Conservation (phyloP, 805 yeast species). For the Sugiyamaella mastotermitis region DNA sequence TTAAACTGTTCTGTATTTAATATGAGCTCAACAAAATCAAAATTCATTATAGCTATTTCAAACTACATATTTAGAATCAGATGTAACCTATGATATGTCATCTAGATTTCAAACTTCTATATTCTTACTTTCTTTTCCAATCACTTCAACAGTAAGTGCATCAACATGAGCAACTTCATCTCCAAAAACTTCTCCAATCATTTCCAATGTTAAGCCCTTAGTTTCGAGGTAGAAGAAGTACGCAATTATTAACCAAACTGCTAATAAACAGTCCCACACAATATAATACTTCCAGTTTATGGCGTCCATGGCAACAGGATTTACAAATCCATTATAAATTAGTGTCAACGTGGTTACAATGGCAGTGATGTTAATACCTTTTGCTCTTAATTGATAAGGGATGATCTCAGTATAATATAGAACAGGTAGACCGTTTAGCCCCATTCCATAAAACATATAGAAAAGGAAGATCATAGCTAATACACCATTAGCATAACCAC, state of each 20-base stretch:
- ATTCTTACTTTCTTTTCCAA: too few relatives aligned
- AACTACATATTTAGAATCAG: too few relatives aligned
- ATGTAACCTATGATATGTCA: too few relatives aligned
- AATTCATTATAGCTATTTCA: too few relatives aligned
- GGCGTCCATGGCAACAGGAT: conserved; percentile 37
- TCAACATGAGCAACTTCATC: too few relatives aligned
- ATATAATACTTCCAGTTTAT: conserved; percentile 41
- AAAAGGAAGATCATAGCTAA: conserved; percentile 17
- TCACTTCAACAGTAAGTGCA: too few relatives aligned
- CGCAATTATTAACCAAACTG: conserved; percentile 29
- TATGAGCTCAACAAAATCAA: too few relatives aligned
- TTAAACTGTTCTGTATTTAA: too few relatives aligned
- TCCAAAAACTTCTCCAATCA: conserved; percentile 39
- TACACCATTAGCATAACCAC: conserved; percentile 12
- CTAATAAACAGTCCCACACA: conserved; percentile 26
- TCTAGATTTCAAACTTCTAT: too few relatives aligned
- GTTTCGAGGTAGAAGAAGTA: conserved; percentile 38
- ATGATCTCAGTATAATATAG: conserved; percentile 22
- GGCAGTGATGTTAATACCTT: conserved; percentile 34
- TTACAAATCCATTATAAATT: conserved; percentile 32
- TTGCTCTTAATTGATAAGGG: conserved; percentile 33
- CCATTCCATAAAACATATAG: conserved; percentile 12
- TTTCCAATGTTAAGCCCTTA: conserved; percentile 38
- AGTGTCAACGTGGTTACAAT: conserved; percentile 16
- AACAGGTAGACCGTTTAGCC: conserved; percentile 14